Base-by-base conservation (phyloP, 116 monocot species). In the Papilionanthe hybrid region DNA sequence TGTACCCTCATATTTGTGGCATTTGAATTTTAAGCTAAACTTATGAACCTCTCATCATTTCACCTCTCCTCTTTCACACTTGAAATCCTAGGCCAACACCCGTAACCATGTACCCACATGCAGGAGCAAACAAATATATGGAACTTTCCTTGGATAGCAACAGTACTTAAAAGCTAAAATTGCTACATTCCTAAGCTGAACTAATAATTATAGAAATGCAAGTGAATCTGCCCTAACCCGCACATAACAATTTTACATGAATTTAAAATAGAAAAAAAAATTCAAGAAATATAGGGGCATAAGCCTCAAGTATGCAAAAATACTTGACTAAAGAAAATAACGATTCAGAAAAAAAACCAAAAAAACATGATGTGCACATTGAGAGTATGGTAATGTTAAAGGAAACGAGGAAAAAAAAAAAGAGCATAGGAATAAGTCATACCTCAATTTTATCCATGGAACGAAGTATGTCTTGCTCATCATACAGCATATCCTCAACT, bases 391-490 rank as follows among this genome's bases (percentile, higher is more conserved):
- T 44, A 42, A 44, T 43, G 73, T 44, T 42, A 7, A 43, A 44
- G 6, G 9, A n/a, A 44, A 43, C 22, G 20, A 7, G 13, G 3
- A 73, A 5, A 44, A 37, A 37, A 37, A 37, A 37, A 37, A 37
- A 37, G 0, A 73, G 17, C 53, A 9, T 23, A 43, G 43, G 44
- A 13, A 27, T 20, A 75, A 25, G 13, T 18, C 60, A 43, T 84
- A 93, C 98, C 93, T 94, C 94, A 78, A 99, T 99, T 84, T 94
- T 99, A 55, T 95, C 98, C 98, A 99, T 94, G 9, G 98, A 93
- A 45, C 89, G 90, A 60, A 86, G 67, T 42, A 99, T 99, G 77
- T 99, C 98, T 79, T 93, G 87, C 77, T 99, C 98, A 78, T 99
- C 95, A 85, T 79, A 99, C 44, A 99, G 77, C 95, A 99, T 99